These are phyloP conservation scores for Colletotrichum limetticola DNA, from an alignment of 2,329 filamentous ascomycete species.

Conservation along the genomic window DNA sequence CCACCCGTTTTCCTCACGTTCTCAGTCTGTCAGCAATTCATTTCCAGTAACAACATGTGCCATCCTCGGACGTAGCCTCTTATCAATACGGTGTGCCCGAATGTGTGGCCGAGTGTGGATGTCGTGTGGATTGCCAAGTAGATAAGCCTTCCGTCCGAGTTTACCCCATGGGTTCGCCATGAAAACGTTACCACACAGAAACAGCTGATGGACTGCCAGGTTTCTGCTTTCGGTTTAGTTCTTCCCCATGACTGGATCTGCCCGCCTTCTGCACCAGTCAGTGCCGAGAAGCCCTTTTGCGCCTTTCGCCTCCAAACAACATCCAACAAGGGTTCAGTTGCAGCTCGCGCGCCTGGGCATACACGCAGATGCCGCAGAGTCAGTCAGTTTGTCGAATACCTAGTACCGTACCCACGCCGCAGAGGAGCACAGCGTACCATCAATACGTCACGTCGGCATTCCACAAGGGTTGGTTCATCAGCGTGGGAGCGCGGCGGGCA, in stretches of 20 bases:
- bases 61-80: not conserved
- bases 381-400: not conserved
- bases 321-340: not conserved
- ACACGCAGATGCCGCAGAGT: not conserved
- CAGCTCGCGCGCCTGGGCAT: not conserved
- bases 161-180: constrained; percentile 33
- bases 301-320: not conserved
- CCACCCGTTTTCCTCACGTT: not conserved
- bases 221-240: constrained; percentile 12
- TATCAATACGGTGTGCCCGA: constrained; percentile 27
- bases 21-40: not conserved
- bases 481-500: no score
- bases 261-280: constrained; percentile 8
- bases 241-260: constrained; percentile 9
- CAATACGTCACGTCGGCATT: constrained; percentile 22
- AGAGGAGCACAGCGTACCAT: not conserved
- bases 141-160: constrained; percentile 30
- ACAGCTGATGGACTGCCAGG: constrained; percentile 20
- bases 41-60: not conserved
- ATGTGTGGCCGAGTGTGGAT: constrained; percentile 28
- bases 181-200: constrained; percentile 35
- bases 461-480: not conserved
- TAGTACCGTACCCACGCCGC: not conserved
- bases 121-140: constrained; percentile 26
- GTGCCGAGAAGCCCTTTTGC: constrained; percentile 3